Evolutionary conservation across 2,329 filamentous ascomycete species (phyloP), one percentile per base, ranked within the genome.

Genomic region (Cercospora berteroae): DNA sequence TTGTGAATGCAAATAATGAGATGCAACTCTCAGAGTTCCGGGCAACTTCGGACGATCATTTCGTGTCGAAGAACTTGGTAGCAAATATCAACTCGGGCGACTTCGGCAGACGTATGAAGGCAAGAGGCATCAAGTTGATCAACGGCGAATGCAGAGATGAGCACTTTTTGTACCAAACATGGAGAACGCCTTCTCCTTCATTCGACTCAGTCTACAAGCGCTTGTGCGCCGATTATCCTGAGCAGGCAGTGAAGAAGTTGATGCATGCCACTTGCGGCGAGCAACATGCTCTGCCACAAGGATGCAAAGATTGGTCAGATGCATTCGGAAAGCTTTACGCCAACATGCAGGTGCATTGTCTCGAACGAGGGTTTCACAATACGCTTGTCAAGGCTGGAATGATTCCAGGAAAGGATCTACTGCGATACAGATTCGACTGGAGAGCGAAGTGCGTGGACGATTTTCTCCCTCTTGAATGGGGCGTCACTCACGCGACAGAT

Each of bases 111-210:
- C 76, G 76, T 3, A 79, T 87, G 74, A 79, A 80, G 44, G 70
- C 73, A 1, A 80, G 84, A 1, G 80, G 80, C 33, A 75, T 86
- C 55, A 80, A 80, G 20, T 77, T 87, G 52, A 77, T 87, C 64
- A 82, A 84, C 16, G 86, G 86, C 39, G 86, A 87, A 74, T 86
- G 84, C 66, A 74, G 78, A 58, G 82, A 86, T 67, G 86, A 88
- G 73, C 83, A 83, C 69, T 79, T 79, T 70, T 75, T 85, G 3
- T 88, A 88, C 72, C 81, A 79, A 1, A 76, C 76, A 8, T 87
- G 83, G 83, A 79, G 80, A 16, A 82, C 84, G 1, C 85, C 85
- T 0, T 70, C 77, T 2, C 78, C 83, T 44, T 78, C 76, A 2
- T 80, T 81, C 12, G 73, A 78, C 3, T 78, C 79, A 2, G 75